A percentile compares a stretch with the other conserved stretches of the same genome.
Evolutionary conservation across 2,329 filamentous ascomycete species (phyloP).

Genomic region (Nigrospora oryzae): DNA sequence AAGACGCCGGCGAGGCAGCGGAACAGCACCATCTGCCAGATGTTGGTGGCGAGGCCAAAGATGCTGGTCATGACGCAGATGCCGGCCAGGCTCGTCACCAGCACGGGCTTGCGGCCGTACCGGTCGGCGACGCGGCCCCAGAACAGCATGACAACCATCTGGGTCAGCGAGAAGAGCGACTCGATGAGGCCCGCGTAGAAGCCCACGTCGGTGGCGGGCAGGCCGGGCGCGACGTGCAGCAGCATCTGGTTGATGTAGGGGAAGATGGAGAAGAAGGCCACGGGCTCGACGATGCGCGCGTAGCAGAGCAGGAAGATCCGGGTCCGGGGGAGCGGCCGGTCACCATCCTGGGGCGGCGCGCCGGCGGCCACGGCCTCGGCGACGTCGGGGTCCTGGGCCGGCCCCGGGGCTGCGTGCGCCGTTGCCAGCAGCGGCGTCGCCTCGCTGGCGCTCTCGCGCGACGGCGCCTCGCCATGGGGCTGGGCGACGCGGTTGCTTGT

Average conservation of each 20-base stretch:
- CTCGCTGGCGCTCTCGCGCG: conserved; percentile 11
- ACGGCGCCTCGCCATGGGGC: background rate
- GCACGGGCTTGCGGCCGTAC: conserved; percentile 63
- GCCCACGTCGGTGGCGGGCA: conserved; percentile 60
- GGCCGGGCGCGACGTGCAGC: conserved; percentile 46
- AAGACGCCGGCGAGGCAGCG: conserved; percentile 67
- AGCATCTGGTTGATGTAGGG: conserved; percentile 77
- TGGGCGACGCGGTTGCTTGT: background rate
- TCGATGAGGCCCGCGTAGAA: conserved; percentile 75
- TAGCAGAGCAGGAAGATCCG: conserved; percentile 70
- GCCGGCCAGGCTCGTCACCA: conserved; percentile 59
- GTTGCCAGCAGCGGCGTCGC: conserved; percentile 20
- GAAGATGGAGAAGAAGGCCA: conserved; percentile 79
- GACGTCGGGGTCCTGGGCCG: conserved; percentile 8
- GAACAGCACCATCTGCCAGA: conserved; percentile 70
- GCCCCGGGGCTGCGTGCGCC: conserved; percentile 7
- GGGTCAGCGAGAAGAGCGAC: conserved; percentile 64
- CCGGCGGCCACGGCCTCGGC: conserved; percentile 3
- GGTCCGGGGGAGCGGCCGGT: conserved; percentile 44
- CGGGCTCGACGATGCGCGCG: conserved; percentile 63
- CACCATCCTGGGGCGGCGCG: conserved; percentile 17
- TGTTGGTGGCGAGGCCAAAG: conserved; percentile 58
- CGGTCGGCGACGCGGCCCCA: conserved; percentile 65
- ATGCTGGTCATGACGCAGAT: conserved; percentile 50
- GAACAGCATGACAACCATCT: conserved; percentile 68